Evolutionary conservation across 2,329 filamentous ascomycete genomes (phyloP).

Genomic region (Aspergillus alliaceus): DNA sequence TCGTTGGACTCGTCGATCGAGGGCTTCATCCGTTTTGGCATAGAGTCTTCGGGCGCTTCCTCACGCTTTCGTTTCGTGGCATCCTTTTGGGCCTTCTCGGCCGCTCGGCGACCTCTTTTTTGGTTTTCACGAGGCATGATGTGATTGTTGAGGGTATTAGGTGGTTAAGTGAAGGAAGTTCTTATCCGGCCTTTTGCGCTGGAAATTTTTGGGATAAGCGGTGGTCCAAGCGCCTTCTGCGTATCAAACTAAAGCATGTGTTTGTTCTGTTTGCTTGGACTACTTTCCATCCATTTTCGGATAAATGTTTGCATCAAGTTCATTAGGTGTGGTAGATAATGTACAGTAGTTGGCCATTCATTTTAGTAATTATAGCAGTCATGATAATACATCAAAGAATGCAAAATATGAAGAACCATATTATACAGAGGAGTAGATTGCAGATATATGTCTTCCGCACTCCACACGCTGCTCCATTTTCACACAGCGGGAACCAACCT

Average conservation of each 20-base stretch:
- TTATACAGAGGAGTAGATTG: constrained; percentile 71
- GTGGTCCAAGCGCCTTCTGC: constrained; percentile 35
- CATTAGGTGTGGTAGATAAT: background rate
- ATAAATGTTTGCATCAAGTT: background rate
- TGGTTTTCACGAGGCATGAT: constrained; percentile 49
- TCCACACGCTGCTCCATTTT: constrained; percentile 83
- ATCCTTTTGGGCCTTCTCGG: constrained; percentile 41
- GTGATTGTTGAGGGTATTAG: constrained; percentile 9
- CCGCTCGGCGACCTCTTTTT: constrained; percentile 47
- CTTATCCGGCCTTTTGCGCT: constrained; percentile 5
- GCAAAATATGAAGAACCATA: background rate
- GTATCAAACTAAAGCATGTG: background rate
- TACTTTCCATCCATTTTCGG: background rate
- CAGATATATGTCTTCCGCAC: constrained; percentile 79
- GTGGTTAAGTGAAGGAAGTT: background rate
- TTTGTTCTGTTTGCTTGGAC: constrained; percentile 6
- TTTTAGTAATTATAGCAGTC: background rate
- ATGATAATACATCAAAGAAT: constrained; percentile 14
- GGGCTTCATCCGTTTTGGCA: constrained; percentile 42
- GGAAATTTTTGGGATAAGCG: constrained; percentile 37
- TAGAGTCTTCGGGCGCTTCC: constrained; percentile 30
- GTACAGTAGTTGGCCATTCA: background rate
- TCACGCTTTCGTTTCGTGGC: constrained; percentile 40
- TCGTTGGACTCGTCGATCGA: constrained; percentile 24
- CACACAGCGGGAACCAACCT: constrained; percentile 67